Conservation (phyloP, 1,284 basidiomycete genomes). For the Austropuccinia psidii region DNA sequence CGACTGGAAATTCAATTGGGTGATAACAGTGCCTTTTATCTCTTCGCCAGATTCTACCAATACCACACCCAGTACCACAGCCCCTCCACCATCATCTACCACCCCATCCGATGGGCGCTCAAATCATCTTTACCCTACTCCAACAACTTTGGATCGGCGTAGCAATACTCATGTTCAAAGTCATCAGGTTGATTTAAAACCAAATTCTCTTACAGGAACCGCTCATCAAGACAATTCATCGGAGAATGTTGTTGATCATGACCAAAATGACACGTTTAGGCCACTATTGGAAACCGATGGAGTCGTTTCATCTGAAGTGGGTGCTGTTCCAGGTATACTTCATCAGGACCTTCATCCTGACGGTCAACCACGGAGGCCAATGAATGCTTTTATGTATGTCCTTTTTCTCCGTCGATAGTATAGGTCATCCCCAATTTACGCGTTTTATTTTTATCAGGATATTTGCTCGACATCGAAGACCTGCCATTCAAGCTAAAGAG, state of each 20-base stretch:
- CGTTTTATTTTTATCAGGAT: neutral
- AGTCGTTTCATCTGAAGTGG: slow-evolving; percentile 24
- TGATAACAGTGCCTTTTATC: slow-evolving; percentile 20
- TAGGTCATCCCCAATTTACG: neutral
- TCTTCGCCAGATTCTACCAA: slow-evolving; percentile 25
- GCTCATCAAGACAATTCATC: neutral
- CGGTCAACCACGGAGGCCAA: slow-evolving; percentile 26
- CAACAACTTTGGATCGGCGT: neutral
- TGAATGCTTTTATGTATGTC: slow-evolving; percentile 34
- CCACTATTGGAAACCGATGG: slow-evolving; percentile 27
- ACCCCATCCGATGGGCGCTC: neutral
- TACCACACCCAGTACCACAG: neutral
- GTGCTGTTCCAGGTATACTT: slow-evolving; percentile 31
- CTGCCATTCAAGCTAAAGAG: slow-evolving; percentile 29
- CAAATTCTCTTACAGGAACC: neutral
- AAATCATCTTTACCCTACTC: neutral
- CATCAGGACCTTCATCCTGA: slow-evolving; percentile 34
- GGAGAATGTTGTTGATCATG: neutral
- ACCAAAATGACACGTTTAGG: neutral
- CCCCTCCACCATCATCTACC: neutral
- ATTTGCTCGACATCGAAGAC: slow-evolving; percentile 29
- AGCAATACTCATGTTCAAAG: neutral
- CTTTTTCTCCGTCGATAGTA: neutral
- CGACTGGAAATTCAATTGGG: neutral
- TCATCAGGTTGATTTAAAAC: neutral